Percentiles rank a stretch among this genome's conserved stretches.
These are phyloP conservation scores for Rhododendron mucronatum DNA, from an alignment of 148 eudicot species.

Conservation along the genomic window DNA sequence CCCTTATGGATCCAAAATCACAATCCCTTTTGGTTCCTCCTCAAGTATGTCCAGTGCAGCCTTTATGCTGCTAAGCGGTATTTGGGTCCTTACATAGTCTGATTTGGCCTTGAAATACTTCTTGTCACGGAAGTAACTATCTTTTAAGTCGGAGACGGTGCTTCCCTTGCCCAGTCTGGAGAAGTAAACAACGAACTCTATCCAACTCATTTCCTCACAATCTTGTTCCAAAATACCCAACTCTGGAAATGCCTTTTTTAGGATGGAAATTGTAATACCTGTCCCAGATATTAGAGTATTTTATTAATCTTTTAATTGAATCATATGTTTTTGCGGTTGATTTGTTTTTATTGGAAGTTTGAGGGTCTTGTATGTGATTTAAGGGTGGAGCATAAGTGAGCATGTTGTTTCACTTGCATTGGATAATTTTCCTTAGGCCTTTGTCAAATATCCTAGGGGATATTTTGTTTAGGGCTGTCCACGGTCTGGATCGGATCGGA, in stretches of 20 bases:
- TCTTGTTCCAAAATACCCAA: slow-evolving; percentile 26
- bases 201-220: slow-evolving; percentile 52
- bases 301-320: too few relatives aligned
- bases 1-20: slow-evolving; percentile 53
- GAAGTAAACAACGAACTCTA: slow-evolving; percentile 49
- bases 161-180: slow-evolving; percentile 28
- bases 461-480: too few relatives aligned
- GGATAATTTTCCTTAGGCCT: too few relatives aligned
- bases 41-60: slow-evolving; percentile 31
- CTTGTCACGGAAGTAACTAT: slow-evolving; percentile 24
- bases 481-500: too few relatives aligned
- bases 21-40: slow-evolving; percentile 48
- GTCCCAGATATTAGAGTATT: too few relatives aligned
- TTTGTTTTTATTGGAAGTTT: too few relatives aligned
- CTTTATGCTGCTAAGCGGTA: slow-evolving; percentile 23
- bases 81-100: slow-evolving; percentile 35
- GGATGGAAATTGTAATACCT: slow-evolving; percentile 16
- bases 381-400: too few relatives aligned
- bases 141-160: slow-evolving; percentile 19
- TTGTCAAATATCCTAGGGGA: too few relatives aligned
- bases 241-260: slow-evolving; percentile 29
- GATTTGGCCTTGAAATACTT: slow-evolving; percentile 53
- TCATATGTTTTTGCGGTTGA: too few relatives aligned
- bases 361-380: too few relatives aligned
- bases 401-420: too few relatives aligned